These are phyloP conservation scores for Heterobasidion parviporum DNA, from an alignment of 1,284 basidiomycete genomes.

Conservation along the genomic window DNA sequence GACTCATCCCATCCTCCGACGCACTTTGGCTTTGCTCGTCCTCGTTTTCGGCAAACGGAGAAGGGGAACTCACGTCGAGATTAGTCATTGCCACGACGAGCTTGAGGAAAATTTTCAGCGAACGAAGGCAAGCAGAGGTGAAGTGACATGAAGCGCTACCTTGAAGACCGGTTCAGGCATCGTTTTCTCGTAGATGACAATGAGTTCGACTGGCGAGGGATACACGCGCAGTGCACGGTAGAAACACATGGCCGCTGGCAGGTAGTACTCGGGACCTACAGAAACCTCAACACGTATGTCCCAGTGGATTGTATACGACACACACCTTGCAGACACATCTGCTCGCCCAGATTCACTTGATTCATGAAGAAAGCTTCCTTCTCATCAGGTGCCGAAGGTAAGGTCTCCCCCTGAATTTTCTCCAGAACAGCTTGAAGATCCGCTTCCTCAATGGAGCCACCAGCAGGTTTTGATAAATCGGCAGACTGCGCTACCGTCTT, in stretches of 20 bases:
- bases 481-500: constrained; percentile 57
- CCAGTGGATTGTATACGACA: background rate
- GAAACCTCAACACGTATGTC: background rate
- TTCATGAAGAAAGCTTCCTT: constrained; percentile 89
- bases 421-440: constrained; percentile 56
- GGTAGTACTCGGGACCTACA: constrained; percentile 66
- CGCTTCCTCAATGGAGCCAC: constrained; percentile 27
- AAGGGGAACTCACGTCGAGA: constrained; percentile 75
- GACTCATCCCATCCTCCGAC: constrained; percentile 48
- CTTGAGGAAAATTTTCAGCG: constrained; percentile 23
- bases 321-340: constrained; percentile 69
- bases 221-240: constrained; percentile 93
- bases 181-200: constrained; percentile 90
- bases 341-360: constrained; percentile 84
- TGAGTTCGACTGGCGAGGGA: constrained; percentile 86
- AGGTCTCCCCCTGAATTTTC: constrained; percentile 53
- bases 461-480: constrained; percentile 11
- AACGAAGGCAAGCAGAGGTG: background rate
- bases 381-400: constrained; percentile 63
- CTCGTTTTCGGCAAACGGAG: constrained; percentile 28
- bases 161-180: constrained; percentile 84
- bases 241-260: constrained; percentile 85
- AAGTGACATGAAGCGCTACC: constrained; percentile 28
- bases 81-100: constrained; percentile 86
- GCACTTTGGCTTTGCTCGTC: constrained; percentile 26